Conservation (phyloP, 2,329 filamentous ascomycete genomes). For the Colletotrichum sp. region DNA sequence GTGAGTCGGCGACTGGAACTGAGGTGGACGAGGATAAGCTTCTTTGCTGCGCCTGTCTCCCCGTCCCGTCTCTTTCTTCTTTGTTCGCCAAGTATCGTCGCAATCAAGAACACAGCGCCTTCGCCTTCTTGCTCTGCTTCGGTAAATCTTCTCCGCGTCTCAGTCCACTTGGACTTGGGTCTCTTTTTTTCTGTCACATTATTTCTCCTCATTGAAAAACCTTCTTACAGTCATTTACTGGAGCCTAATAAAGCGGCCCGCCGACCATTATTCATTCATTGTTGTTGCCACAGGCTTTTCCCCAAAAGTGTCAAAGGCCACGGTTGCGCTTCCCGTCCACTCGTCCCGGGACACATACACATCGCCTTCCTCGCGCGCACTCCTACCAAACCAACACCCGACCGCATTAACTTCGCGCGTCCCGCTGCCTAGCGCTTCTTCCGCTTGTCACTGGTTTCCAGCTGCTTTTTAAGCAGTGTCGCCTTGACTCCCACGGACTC, state of each 20-base stretch:
- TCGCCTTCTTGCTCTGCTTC: slow-evolving; percentile 1
- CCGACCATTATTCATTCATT: slow-evolving; percentile 12
- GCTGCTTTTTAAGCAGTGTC: slow-evolving; percentile 3
- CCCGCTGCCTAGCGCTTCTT: neutral
- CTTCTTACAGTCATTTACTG: neutral
- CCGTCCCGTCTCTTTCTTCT: neutral
- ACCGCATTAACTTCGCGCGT: neutral
- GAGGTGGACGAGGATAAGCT: slow-evolving; percentile 10
- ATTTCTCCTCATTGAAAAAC: neutral
- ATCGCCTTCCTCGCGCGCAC: neutral
- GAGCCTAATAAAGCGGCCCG: neutral
- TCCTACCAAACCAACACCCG: neutral
- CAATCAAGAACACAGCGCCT: neutral
- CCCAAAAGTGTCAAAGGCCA: slow-evolving; percentile 18
- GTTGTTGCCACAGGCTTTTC: slow-evolving; percentile 10
- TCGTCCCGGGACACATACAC: neutral
- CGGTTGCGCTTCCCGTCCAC: slow-evolving; percentile 19
- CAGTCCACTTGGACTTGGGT: slow-evolving; percentile 9
- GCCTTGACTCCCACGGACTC: slow-evolving; percentile 20
- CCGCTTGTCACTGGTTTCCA: slow-evolving; percentile 3
- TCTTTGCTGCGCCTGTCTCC: slow-evolving; percentile 2
- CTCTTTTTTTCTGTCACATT: neutral
- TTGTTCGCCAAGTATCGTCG: slow-evolving; percentile 11
- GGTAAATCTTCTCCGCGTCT: neutral
- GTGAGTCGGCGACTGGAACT: neutral